These are phyloP conservation scores for Lantana camara DNA, from an alignment of 257 asterid genomes.

Conservation along the genomic window DNA sequence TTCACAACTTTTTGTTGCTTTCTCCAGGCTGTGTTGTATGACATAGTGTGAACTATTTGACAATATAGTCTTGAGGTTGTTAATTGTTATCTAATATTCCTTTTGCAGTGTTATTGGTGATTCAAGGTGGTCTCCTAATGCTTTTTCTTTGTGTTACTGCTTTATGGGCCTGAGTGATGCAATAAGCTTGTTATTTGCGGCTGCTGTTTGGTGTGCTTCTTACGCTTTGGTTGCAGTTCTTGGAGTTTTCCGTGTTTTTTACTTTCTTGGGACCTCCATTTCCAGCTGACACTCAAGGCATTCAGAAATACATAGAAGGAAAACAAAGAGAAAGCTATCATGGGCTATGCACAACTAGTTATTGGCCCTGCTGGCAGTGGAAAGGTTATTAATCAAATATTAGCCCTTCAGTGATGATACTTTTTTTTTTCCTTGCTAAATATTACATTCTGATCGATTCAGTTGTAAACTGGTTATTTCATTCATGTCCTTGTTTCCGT, in stretches of 20 bases:
- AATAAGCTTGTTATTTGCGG: constrained; percentile 56
- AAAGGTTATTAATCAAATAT: constrained; percentile 58
- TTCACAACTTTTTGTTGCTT: background rate
- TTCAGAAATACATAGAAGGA: constrained; percentile 26
- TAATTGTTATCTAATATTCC: constrained; percentile 1
- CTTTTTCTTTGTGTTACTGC: constrained; percentile 37
- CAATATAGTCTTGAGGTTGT: background rate
- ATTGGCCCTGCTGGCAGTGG: constrained; percentile 99
- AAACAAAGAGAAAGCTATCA: constrained; percentile 37
- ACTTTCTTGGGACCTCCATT: constrained; percentile 39
- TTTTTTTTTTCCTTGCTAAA: background rate
- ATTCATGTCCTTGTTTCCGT: background rate
- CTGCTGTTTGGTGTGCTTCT: constrained; percentile 80
- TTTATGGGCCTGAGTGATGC: constrained; percentile 56
- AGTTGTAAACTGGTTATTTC: constrained; percentile 3
- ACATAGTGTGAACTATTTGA: background rate
- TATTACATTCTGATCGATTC: background rate
- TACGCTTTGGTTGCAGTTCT: constrained; percentile 74
- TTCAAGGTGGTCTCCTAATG: constrained; percentile 51
- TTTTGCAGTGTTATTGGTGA: constrained; percentile 27
- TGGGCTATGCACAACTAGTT: constrained; percentile 96
- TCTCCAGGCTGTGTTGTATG: background rate
- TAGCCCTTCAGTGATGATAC: background rate
- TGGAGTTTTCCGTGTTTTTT: constrained; percentile 54
- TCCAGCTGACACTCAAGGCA: constrained; percentile 28